Evolutionary conservation across 768 basidiomycete species (phyloP).

Genomic region (Phaffia australis): DNA sequence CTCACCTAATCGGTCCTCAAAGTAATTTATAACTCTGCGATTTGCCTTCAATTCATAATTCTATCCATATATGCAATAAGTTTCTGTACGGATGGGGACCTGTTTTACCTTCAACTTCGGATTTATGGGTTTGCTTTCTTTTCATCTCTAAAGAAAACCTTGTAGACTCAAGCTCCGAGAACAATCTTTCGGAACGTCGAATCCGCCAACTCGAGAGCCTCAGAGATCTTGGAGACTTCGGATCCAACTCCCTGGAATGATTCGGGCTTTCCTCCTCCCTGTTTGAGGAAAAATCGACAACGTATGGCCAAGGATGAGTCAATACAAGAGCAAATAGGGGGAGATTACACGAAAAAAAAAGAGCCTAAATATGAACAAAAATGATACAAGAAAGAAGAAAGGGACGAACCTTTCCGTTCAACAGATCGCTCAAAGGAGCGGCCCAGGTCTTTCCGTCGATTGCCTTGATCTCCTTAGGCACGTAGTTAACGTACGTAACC

Average conservation of each 20-base stretch:
- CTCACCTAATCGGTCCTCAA: too few species aligned
- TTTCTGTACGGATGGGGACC: too few species aligned
- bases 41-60: too few species aligned
- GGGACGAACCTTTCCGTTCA: slow-evolving; percentile 75
- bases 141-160: too few species aligned
- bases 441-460: slow-evolving; percentile 87
- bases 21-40: too few species aligned
- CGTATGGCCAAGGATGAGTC: slow-evolving; percentile 5
- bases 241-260: slow-evolving; percentile 77
- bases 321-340: not conserved
- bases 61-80: too few species aligned
- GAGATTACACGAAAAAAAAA: not conserved
- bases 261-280: slow-evolving; percentile 95
- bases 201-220: slow-evolving; percentile 54
- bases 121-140: too few species aligned
- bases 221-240: slow-evolving; percentile 51
- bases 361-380: not conserved
- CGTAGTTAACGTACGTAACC: slow-evolving; percentile 76
- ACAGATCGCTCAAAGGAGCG: slow-evolving; percentile 55
- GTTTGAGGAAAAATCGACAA: not conserved
- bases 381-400: not conserved
- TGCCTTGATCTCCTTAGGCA: slow-evolving; percentile 54
- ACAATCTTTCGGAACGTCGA: slow-evolving; percentile 18
- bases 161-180: not conserved
- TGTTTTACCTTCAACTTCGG: too few species aligned